These are phyloP conservation scores for Anisodus tanguticus DNA, from an alignment of 257 asterid species.

Conservation along the genomic window DNA sequence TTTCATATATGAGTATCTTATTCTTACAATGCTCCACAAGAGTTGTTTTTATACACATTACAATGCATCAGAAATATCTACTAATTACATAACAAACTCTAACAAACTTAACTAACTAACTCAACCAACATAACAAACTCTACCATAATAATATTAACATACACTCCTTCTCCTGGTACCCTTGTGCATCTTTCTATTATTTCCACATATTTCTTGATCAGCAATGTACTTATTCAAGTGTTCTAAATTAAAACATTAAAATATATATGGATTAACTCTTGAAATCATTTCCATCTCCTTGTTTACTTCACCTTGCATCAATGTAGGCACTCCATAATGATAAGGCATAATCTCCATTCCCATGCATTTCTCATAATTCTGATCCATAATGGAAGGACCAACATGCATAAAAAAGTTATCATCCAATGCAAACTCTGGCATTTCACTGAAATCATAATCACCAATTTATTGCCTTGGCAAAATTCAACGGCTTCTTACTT, in stretches of 20 bases:
- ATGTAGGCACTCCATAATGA: conserved; percentile 27
- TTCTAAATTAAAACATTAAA: background rate
- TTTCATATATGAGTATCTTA: too few species aligned
- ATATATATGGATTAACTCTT: conserved; percentile 34
- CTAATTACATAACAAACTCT: too few species aligned
- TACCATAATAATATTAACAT: too few species aligned
- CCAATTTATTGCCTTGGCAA: conserved; percentile 20
- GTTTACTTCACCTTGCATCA: conserved; percentile 40
- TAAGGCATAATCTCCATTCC: conserved; percentile 37
- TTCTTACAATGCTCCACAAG: too few species aligned
- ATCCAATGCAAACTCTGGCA: conserved; percentile 41
- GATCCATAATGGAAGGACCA: conserved; percentile 25
- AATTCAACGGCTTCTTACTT: conserved; percentile 15
- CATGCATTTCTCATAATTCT: conserved; percentile 26
- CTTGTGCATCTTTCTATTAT: too few species aligned
- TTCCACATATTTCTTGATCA: background rate
- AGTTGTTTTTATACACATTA: too few species aligned
- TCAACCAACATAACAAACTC: too few species aligned
- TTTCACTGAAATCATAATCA: conserved; percentile 35
- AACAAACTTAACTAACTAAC: too few species aligned
- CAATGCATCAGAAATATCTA: too few species aligned
- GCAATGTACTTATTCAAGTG: background rate
- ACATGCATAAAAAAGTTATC: conserved; percentile 36
- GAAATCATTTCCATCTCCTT: conserved; percentile 57
- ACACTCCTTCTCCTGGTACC: too few species aligned